Conservation (phyloP, 1,139 yeast genomes). For the Arxiozyma heterogenica region DNA sequence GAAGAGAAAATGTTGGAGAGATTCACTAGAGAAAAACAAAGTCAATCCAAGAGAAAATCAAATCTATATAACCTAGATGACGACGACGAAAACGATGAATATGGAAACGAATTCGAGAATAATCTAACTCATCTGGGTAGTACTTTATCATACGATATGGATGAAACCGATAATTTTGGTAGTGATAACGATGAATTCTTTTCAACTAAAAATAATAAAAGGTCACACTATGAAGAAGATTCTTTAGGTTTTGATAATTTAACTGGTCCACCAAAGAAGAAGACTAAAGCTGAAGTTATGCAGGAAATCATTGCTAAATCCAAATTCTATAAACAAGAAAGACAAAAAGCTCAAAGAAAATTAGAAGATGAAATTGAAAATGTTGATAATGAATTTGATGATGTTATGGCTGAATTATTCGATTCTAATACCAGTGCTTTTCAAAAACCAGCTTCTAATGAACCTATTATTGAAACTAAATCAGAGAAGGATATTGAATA, state of each 20-base stretch:
- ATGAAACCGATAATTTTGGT: slow-evolving; percentile 22
- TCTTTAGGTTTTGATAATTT: slow-evolving; percentile 25
- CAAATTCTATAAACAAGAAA: slow-evolving; percentile 76
- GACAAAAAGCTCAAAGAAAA: slow-evolving; percentile 70
- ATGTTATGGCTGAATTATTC: slow-evolving; percentile 57
- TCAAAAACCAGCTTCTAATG: not conserved
- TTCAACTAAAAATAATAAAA: slow-evolving; percentile 6
- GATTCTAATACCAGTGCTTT: slow-evolving; percentile 20
- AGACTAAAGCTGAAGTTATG: slow-evolving; percentile 92
- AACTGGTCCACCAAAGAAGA: slow-evolving; percentile 49
- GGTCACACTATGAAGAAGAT: slow-evolving; percentile 34
- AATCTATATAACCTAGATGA: slow-evolving; percentile 67
- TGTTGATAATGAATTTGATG: slow-evolving; percentile 70
- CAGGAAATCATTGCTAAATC: slow-evolving; percentile 93
- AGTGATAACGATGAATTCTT: slow-evolving; percentile 36
- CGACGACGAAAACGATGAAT: slow-evolving; percentile 32
- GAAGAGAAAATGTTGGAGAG: slow-evolving; percentile 95
- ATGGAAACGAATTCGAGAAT: slow-evolving; percentile 37
- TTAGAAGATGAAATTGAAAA: slow-evolving; percentile 63
- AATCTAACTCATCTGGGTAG: slow-evolving; percentile 77
- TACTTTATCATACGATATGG: slow-evolving; percentile 32
- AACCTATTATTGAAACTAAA: slow-evolving; percentile 14
- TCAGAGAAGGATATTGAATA: slow-evolving; percentile 36
- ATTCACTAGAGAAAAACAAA: slow-evolving; percentile 79
- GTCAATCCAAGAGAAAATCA: slow-evolving; percentile 39